Base-by-base conservation (phyloP, 129 eudicot genomes). In the Escallonia herrerae region DNA sequence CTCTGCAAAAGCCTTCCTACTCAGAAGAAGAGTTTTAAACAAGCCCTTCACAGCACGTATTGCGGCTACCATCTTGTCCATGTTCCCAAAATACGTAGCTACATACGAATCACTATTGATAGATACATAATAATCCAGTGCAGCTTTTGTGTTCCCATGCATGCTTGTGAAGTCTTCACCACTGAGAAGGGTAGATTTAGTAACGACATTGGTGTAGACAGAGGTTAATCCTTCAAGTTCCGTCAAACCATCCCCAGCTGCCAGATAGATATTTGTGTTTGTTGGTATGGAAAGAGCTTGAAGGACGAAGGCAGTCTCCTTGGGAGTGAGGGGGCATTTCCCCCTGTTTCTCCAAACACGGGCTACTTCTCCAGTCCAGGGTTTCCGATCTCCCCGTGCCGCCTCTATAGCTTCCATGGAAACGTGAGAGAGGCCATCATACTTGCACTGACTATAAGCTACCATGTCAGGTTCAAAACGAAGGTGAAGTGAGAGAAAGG, bases 401-500 rank as follows among this genome's bases (percentile, higher is more conserved):
- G 97, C 80, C 5, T 89, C 93, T 48, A 89, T 84, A 10, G 95
- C 87, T 69, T 82, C 65, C 79, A 82, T 61, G 61, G 99, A 89
- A 13, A 72, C 60, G 12, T 75, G 83, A 51, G 95, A 86, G 44
- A 94, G 93, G 43, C 79, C 78, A 2, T 70, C 43, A 64, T 89
- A 94, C 72, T 89, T 83, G 22, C 99, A 94, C 70, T 94, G 99
- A 72, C 99, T 94, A 60, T 89, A 94, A 37, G 97, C 99, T 72
- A 94, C 99, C 99, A 94, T 94, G 79, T 94, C 99, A 0, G 99
- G 99, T 71, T 94, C 99, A 66, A 94, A 94, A 15, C 99, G 97
- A 5, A 94, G 97, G 84, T 94, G 99, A 69, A 94, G 97, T 7
- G 97, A 72, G 15, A 94, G 86, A 80, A 94, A 94, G 44, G 99